These are phyloP conservation scores for Graphilbum sp. DNA, from an alignment of 2,329 filamentous ascomycete genomes.

Conservation along the genomic window DNA sequence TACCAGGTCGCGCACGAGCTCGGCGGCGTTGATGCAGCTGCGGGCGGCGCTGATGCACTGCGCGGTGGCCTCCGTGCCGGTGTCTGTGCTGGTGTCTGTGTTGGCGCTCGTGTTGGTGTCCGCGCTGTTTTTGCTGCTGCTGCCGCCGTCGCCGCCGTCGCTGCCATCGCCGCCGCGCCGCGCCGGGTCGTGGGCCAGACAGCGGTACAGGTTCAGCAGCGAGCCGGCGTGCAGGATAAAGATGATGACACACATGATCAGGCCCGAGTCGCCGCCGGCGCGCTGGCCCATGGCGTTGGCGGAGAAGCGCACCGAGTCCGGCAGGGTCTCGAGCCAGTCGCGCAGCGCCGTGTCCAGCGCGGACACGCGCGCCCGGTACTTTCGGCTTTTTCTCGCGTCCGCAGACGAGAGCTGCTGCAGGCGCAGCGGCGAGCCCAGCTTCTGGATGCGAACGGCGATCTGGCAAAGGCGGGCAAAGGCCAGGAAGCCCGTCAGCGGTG, in stretches of 20 bases:
- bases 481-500: conserved; percentile 12
- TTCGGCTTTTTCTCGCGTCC: neutral
- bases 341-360: conserved; percentile 8
- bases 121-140: no score
- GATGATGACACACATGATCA: conserved; percentile 15
- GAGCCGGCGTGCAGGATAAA: conserved; percentile 15
- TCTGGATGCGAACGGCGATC: conserved; percentile 13
- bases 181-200: neutral
- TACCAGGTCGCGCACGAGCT: conserved; percentile 12
- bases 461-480: conserved; percentile 14
- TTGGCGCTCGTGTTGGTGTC: neutral
- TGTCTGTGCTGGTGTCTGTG: neutral
- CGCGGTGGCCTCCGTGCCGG: conserved; percentile 5
- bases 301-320: conserved; percentile 14
- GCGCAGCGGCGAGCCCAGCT: conserved; percentile 10
- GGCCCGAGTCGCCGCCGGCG: conserved; percentile 6
- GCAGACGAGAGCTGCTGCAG: conserved; percentile 6
- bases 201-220: conserved; percentile 13
- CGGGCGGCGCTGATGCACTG: conserved; percentile 13
- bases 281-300: conserved; percentile 7
- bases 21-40: conserved; percentile 14
- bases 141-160: no score
- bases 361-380: conserved; percentile 6
- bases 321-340: conserved; percentile 10
- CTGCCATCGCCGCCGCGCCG: neutral